Conservation (phyloP, 495 filamentous ascomycete genomes). For the Geopyxis carbonaria region DNA sequence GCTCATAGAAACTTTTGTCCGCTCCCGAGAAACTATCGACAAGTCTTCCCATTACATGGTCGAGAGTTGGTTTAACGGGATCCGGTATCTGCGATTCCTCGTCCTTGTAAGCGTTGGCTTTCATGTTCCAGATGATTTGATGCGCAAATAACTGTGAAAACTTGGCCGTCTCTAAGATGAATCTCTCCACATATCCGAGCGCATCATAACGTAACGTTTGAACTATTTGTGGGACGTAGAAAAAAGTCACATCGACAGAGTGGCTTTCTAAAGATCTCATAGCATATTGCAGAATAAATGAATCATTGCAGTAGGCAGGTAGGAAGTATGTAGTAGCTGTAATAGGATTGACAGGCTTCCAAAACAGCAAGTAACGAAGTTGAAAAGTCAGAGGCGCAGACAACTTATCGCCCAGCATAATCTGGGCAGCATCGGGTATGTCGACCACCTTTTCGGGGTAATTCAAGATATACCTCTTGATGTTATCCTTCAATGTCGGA, state of each 20-base stretch:
- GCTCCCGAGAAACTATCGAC: conserved; percentile 59
- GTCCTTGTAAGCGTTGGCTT: conserved; percentile 94
- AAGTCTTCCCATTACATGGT: conserved; percentile 73
- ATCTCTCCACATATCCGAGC: conserved; percentile 86
- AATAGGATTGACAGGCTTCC: conserved; percentile 84
- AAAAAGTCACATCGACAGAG: conserved; percentile 90
- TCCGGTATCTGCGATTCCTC: conserved; percentile 88
- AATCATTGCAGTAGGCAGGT: conserved; percentile 82
- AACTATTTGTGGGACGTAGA: conserved; percentile 95
- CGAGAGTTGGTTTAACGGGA: conserved; percentile 76
- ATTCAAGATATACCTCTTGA: conserved; percentile 60
- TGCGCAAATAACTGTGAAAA: conserved; percentile 94
- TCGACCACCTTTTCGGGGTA: conserved; percentile 64
- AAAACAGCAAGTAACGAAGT: conserved; percentile 87
- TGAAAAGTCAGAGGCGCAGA: conserved; percentile 67
- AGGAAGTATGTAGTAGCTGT: conserved; percentile 86
- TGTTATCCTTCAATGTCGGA: conserved; percentile 48
- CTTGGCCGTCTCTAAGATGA: conserved; percentile 88
- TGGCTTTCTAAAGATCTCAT: conserved; percentile 90
- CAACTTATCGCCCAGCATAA: conserved; percentile 59
- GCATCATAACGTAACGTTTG: conserved; percentile 91
- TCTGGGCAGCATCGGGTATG: conserved; percentile 62
- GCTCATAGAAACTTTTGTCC: conserved; percentile 77
- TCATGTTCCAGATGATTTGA: conserved; percentile 99
- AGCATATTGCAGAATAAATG: conserved; percentile 90